Evolutionary conservation across 768 basidiomycete genomes (phyloP).

Genomic region (Hydnum rufescens): DNA sequence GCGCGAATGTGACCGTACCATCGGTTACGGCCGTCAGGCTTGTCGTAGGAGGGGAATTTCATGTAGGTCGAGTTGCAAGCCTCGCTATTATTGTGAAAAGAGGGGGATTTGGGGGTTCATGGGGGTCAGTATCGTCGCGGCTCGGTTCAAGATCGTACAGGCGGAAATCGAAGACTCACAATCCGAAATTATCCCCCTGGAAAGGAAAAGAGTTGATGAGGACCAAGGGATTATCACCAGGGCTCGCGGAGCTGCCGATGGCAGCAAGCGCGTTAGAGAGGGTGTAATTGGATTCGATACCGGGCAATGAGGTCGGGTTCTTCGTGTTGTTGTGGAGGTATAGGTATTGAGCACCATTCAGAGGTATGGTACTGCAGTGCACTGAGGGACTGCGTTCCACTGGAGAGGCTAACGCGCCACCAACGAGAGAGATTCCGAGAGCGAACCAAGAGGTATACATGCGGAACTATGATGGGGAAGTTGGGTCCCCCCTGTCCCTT

Average conservation of each 20-base stretch:
- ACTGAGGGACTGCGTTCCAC: background rate
- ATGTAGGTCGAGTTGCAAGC: background rate
- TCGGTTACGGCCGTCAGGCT: background rate
- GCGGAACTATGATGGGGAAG: too few relatives aligned
- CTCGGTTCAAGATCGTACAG: background rate
- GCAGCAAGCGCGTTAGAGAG: background rate
- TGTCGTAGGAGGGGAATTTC: background rate
- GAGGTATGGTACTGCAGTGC: background rate
- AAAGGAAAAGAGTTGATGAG: background rate
- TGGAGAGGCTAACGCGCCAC: too few relatives aligned
- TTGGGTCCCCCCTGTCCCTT: too few relatives aligned
- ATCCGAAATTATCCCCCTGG: background rate
- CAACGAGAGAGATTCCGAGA: too few relatives aligned
- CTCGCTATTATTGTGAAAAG: background rate
- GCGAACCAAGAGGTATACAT: too few relatives aligned
- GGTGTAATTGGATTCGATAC: background rate
- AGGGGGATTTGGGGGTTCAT: background rate
- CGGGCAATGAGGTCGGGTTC: background rate
- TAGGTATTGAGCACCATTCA: background rate
- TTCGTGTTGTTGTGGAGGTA: background rate
- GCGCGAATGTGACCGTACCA: background rate
- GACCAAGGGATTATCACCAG: background rate
- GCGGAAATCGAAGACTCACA: background rate
- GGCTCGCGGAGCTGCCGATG: background rate
- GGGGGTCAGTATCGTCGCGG: too few relatives aligned